Percentiles rank a stretch among this genome's conserved stretches.
Evolutionary conservation across 345 rosid species (phyloP).

Genomic region (Leavenworthia alabamica): DNA sequence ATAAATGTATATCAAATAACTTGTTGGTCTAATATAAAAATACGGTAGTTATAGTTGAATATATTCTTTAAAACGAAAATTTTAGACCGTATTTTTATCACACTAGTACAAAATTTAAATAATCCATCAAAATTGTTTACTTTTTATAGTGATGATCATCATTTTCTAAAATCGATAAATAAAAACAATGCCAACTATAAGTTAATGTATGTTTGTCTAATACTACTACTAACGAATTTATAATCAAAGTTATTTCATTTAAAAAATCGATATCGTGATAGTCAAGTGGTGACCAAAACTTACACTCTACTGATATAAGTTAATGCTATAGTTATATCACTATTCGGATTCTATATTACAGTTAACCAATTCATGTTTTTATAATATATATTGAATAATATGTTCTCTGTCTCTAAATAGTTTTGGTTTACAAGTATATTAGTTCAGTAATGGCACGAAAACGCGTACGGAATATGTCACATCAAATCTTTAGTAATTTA

Average conservation of each 20-base stretch:
- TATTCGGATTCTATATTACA: background rate
- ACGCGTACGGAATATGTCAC: constrained; percentile 31
- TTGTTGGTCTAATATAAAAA: background rate
- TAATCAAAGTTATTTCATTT: background rate
- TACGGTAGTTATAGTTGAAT: background rate
- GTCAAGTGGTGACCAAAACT: background rate
- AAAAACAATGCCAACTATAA: background rate
- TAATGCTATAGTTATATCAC: background rate
- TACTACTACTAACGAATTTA: background rate
- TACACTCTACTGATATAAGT: background rate
- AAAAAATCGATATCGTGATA: background rate
- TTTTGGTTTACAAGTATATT: background rate
- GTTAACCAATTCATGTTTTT: background rate
- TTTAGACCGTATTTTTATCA: too few species aligned
- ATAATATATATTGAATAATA: background rate
- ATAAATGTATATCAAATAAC: background rate
- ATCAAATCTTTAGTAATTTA: constrained; percentile 11
- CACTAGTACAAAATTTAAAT: background rate
- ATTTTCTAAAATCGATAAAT: background rate
- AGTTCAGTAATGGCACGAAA: constrained; percentile 16
- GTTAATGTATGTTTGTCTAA: background rate
- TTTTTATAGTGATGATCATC: background rate
- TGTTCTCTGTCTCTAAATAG: background rate
- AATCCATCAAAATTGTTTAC: background rate
- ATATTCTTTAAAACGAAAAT: background rate